Evolutionary conservation across 1,139 yeast genomes (phyloP).

Genomic region (Yamadazyma dendronema): DNA sequence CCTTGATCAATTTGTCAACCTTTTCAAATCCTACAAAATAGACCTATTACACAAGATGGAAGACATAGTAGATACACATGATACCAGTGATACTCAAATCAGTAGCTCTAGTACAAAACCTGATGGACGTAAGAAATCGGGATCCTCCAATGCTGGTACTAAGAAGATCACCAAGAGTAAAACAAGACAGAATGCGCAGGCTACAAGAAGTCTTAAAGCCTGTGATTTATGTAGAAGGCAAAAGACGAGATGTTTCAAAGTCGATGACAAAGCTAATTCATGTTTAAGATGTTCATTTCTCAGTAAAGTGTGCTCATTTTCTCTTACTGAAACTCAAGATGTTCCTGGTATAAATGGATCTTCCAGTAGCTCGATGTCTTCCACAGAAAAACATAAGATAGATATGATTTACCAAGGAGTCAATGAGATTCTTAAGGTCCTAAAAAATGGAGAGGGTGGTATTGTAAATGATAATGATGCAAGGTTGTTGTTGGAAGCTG

Average conservation of each 20-base stretch:
- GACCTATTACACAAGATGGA: too few relatives aligned
- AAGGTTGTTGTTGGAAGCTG: constrained; percentile 26
- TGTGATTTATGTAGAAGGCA: constrained; percentile 60
- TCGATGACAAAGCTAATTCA: constrained; percentile 40
- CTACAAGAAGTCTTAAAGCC: constrained; percentile 53
- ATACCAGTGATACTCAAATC: too few relatives aligned
- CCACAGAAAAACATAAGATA: constrained; percentile 15
- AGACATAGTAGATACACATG: too few relatives aligned
- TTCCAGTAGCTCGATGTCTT: neutral
- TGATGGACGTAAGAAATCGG: neutral
- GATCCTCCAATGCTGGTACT: neutral
- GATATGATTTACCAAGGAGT: constrained; percentile 34
- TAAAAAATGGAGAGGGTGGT: constrained; percentile 16
- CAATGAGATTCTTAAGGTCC: constrained; percentile 26
- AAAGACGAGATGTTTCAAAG: constrained; percentile 61
- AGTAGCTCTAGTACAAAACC: too few relatives aligned
- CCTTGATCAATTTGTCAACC: too few relatives aligned
- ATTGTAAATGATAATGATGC: constrained; percentile 22
- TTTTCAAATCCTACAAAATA: too few relatives aligned
- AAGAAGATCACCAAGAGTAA: neutral
- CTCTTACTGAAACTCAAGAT: neutral
- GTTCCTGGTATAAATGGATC: too few relatives aligned
- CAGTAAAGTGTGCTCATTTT: constrained; percentile 50
- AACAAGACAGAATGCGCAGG: constrained; percentile 26
- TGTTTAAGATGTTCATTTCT: constrained; percentile 59